A percentile compares a stretch with the other conserved stretches of the same genome.
phyloP scores from a whole-genome alignment of 805 yeast species.

The Saccharomyces jurei region DNA sequence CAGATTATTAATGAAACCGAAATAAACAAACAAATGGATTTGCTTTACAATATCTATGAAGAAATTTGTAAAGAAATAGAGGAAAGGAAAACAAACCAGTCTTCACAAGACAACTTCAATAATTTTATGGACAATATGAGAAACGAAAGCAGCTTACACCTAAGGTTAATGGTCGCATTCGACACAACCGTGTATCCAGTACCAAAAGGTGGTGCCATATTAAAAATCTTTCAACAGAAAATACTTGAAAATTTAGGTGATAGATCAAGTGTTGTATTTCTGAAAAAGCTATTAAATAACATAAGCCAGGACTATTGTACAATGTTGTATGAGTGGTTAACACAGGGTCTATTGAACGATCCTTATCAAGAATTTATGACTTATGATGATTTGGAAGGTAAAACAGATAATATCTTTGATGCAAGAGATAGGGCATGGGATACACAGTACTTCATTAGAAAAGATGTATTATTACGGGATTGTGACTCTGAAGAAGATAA shows the following conservation, averaged over 20 bases:
- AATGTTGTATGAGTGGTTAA: conserved; percentile 76
- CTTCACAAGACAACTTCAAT: conserved; percentile 33
- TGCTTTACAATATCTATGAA: conserved; percentile 50
- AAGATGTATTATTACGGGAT: conserved; percentile 55
- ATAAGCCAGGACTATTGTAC: conserved; percentile 55
- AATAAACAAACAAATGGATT: conserved; percentile 37
- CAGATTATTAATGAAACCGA: conserved; percentile 36
- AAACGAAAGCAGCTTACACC: conserved; percentile 30
- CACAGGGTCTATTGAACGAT: conserved; percentile 65
- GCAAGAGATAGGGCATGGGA: conserved; percentile 60
- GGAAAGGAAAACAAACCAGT: conserved; percentile 32
- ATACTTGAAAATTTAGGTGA: conserved; percentile 62
- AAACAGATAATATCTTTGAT: conserved; percentile 20
- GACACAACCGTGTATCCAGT: conserved; percentile 30
- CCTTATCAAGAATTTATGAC: conserved; percentile 78
- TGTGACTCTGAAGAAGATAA: conserved; percentile 39
- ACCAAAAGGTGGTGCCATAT: conserved; percentile 73
- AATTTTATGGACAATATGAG: conserved; percentile 37
- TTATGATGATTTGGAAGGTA: conserved; percentile 24
- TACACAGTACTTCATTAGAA: conserved; percentile 62
- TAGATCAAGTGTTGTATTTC: conserved; percentile 40
- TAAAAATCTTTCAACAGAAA: conserved; percentile 53
- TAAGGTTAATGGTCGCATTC: conserved; percentile 43
- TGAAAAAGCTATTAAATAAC: conserved; percentile 44
- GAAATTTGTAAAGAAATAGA: conserved; percentile 41